Evolutionary conservation across 805 yeast species (phyloP), one percentile per base, ranked within the genome.

Genomic region (Metschnikowia lunata): DNA sequence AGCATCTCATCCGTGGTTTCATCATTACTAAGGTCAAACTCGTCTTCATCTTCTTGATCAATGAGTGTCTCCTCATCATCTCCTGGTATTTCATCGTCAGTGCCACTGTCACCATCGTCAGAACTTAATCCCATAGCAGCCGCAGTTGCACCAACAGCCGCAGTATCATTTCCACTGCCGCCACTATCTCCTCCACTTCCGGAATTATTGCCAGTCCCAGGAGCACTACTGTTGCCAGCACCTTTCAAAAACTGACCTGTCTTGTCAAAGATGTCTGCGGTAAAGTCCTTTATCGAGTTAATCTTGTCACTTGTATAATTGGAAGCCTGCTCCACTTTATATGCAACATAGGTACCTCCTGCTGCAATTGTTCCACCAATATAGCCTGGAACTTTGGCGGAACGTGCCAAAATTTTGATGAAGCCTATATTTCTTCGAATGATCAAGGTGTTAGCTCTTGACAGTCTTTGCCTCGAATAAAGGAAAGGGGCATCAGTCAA

Each of bases 291-390:
- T 26, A 83, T 69, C 46, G 79, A 71, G 8, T 73, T 71, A 35
- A 91, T 55, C 57, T 80, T 79, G 48, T 85, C 95, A 43, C 73
- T 73, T 0, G 96, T 79, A 55, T 77, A 87, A 32, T 62, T 71
- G 0, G 87, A 74, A 1, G 95, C 95, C 63, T 91, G 95, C 42
- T 89, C 95, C 8, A 90, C 85, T 62, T 93, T 91, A 63, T 90
- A 90, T 14, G 90, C 88, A 39, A 91, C 82, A 60, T 89, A 93
- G 2, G 96, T 84, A 0, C 96, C 95, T 7, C 95, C 96, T 9
- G 97, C 98, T 2, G 95, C 97, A 30, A 89, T 64, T 0, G 96
- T 89, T 7, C 95, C 90, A 1, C 97, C 98, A 0, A 89, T 68
- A 49, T 83, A 83, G 0, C 88, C 91, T 0, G 97, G 97, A 1